Conservation (phyloP, 139 green algal genomes). For the Chlorella ohadii region DNA sequence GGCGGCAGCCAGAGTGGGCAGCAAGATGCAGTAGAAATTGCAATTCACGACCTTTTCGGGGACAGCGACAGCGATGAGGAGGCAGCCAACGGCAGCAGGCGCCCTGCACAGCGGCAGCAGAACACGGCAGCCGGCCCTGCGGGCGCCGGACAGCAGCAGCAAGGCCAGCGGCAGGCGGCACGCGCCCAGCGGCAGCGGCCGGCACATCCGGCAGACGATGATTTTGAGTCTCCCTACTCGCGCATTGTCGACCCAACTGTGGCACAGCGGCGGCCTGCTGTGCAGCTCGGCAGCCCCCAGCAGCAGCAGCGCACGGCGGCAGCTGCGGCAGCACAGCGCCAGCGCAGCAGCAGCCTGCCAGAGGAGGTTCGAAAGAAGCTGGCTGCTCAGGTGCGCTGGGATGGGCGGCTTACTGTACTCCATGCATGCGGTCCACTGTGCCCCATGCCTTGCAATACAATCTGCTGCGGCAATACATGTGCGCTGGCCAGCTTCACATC, state of each 20-base stretch:
- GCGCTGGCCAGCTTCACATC: too few species aligned
- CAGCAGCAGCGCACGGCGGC: too few species aligned
- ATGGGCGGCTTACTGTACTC: not conserved
- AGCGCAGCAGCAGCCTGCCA: conserved; percentile 17
- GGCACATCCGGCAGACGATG: not conserved
- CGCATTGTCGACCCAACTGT: conserved; percentile 10
- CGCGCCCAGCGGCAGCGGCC: conserved; percentile 2
- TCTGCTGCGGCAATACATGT: too few species aligned
- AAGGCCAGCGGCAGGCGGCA: not conserved
- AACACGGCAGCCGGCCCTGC: not conserved
- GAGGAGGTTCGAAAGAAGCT: conserved; percentile 18
- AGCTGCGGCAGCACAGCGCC: not conserved
- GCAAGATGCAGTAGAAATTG: not conserved
- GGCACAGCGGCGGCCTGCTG: not conserved
- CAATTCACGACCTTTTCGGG: not conserved
- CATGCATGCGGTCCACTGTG: too few species aligned
- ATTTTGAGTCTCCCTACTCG: conserved; percentile 10
- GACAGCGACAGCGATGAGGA: not conserved
- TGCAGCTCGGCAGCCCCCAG: too few species aligned
- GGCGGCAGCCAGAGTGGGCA: not conserved
- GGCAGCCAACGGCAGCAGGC: not conserved
- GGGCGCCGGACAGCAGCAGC: not conserved
- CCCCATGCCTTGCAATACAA: too few species aligned
- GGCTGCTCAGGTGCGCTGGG: conserved; percentile 7
- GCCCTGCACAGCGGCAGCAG: too few species aligned